Evolutionary conservation across 805 yeast genomes (phyloP).

Genomic region (Ogataea henricii): DNA sequence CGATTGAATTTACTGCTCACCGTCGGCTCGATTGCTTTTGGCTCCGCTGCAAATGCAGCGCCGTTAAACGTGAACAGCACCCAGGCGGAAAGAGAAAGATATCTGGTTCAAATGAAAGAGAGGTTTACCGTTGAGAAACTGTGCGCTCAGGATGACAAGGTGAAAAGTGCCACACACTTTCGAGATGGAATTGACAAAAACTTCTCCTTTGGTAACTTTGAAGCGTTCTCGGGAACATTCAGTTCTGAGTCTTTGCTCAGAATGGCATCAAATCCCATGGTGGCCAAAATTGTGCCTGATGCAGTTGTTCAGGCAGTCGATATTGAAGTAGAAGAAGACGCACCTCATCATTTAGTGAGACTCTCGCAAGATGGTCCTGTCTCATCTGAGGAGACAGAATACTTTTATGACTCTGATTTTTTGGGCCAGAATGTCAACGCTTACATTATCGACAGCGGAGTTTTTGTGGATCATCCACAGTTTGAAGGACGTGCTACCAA

Average conservation of each 20-base stretch:
- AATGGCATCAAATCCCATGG: conserved; percentile 58
- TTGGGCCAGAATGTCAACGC: conserved; percentile 66
- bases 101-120: conserved; percentile 54
- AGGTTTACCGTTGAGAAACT: conserved; percentile 51
- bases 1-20: neutral
- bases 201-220: conserved; percentile 69
- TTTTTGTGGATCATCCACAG: conserved; percentile 59
- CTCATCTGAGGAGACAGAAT: conserved; percentile 37
- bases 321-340: conserved; percentile 40
- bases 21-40: neutral
- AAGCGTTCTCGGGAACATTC: conserved; percentile 68
- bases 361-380: conserved; percentile 50
- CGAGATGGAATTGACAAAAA: conserved; percentile 50
- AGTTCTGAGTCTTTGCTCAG: conserved; percentile 47
- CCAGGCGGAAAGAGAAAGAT: conserved; percentile 27
- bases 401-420: conserved; percentile 46
- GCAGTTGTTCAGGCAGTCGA: conserved; percentile 58
- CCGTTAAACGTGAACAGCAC: conserved; percentile 6
- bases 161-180: conserved; percentile 41
- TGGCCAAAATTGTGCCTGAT: conserved; percentile 72
- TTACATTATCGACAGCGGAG: conserved; percentile 85
- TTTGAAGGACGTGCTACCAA: conserved; percentile 59
- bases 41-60: conserved; percentile 5
- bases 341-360: conserved; percentile 59
- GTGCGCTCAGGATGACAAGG: conserved; percentile 43